These are phyloP conservation scores for Fraxinus anomala DNA, from an alignment of 257 asterid genomes.

Conservation along the genomic window DNA sequence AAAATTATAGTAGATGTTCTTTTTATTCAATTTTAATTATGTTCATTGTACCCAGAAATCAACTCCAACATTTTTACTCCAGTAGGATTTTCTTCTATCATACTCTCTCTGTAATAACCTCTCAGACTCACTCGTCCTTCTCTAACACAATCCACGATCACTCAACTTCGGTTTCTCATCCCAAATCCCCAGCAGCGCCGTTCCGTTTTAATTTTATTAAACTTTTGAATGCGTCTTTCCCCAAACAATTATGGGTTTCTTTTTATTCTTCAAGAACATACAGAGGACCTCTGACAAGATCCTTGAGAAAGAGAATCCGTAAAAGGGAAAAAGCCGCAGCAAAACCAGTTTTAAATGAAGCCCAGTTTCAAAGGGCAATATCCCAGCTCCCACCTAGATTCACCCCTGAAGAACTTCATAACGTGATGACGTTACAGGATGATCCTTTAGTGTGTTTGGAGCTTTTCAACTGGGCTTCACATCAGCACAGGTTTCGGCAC, in stretches of 20 bases:
- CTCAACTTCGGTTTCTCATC: conserved; percentile 28
- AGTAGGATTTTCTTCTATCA: conserved; percentile 10
- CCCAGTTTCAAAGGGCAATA: conserved; percentile 45
- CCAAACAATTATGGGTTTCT: conserved; percentile 26
- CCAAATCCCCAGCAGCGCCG: conserved; percentile 22
- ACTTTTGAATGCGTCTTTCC: conserved; percentile 12
- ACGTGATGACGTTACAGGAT: conserved; percentile 47
- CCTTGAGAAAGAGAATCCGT: conserved; percentile 68
- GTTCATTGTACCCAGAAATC: conserved; percentile 38
- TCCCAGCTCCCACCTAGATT: conserved; percentile 74
- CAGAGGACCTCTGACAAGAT: conserved; percentile 73
- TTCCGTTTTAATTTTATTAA: conserved; percentile 9
- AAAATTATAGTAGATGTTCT: background rate
- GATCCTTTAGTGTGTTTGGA: conserved; percentile 83
- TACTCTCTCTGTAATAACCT: conserved; percentile 16
- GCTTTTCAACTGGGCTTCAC: conserved; percentile 89
- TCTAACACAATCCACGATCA: conserved; percentile 6
- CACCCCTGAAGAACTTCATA: conserved; percentile 75
- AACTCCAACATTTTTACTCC: conserved; percentile 25
- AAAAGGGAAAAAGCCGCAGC: conserved; percentile 72
- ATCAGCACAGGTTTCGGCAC: conserved; percentile 84
- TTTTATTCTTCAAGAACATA: conserved; percentile 49
- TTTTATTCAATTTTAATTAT: conserved; percentile 27
- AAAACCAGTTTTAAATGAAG: conserved; percentile 63
- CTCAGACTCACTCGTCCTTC: conserved; percentile 22